A percentile compares a stretch with the other conserved stretches of the same genome.
phyloP scores from a whole-genome alignment of 2,329 filamentous ascomycete genomes.

The Cercospora sp. region DNA sequence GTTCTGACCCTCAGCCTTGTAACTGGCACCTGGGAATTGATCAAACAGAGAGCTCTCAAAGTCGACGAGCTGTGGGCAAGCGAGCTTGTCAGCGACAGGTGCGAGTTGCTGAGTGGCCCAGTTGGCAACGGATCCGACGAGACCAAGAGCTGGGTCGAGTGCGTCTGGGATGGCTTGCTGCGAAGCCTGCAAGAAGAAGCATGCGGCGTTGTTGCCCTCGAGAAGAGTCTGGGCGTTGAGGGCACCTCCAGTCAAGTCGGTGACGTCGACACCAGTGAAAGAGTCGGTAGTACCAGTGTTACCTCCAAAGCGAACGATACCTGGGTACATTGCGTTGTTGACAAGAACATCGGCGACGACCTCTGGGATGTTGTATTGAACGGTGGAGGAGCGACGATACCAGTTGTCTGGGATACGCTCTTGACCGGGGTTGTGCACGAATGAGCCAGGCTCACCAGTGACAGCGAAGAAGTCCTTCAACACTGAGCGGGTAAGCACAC shows the following conservation, averaged over 20 bases:
- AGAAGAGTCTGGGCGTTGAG: conserved; percentile 20
- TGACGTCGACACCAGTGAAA: conserved; percentile 39
- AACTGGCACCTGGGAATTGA: conserved; percentile 17
- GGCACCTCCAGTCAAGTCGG: conserved; percentile 40
- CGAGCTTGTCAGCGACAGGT: conserved; percentile 13
- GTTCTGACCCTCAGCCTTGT: not conserved
- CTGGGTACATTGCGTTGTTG: conserved; percentile 27
- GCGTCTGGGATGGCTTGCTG: conserved; percentile 31
- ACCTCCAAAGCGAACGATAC: conserved; percentile 37
- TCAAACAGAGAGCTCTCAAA: conserved; percentile 24
- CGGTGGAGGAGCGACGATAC: conserved; percentile 21
- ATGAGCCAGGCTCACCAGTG: conserved; percentile 1
- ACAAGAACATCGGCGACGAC: conserved; percentile 22
- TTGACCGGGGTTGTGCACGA: conserved; percentile 25
- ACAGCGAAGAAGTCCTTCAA: conserved; percentile 32
- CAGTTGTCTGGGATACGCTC: conserved; percentile 44
- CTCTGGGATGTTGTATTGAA: conserved; percentile 34
- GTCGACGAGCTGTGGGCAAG: conserved; percentile 19
- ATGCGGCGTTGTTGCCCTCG: conserved; percentile 41
- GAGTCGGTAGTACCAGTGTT: conserved; percentile 39
- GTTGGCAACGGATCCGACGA: conserved; percentile 16
- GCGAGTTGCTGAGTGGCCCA: conserved; percentile 19
- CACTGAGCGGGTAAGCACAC: conserved; percentile 24
- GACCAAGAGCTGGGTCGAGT: conserved; percentile 24
- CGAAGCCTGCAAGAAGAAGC: conserved; percentile 37